Base-by-base conservation (phyloP, 306 rosid genomes). In the Gastrolobium villosum region DNA sequence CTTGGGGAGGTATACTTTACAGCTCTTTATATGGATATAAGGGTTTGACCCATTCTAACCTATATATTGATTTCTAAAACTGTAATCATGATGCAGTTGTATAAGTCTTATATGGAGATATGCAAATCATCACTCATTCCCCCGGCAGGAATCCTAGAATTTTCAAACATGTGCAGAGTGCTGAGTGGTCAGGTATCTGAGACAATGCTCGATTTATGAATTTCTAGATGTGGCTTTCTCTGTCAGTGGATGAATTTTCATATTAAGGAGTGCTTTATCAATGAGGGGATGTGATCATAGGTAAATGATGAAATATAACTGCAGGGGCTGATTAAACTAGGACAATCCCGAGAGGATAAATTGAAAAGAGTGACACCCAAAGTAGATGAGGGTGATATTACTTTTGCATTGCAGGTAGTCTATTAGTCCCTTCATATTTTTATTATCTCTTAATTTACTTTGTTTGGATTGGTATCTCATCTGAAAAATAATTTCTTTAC, bases 291-390 rank as follows among this genome's bases (percentile, higher is more conserved):
- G n/a, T n/a, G n/a, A n/a, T n/a, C n/a, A n/a, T n/a, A n/a, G n/a
- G n/a, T 43, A 67, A 61, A 35, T 85, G 60, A 80, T 62, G 53
- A 43, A 50, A 49, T 50, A 54, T 76, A 35, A 72, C 26, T 72
- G 60, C 83, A 94, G 98, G 98, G 98, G 65, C 93, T 94, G 67
- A 84, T 92, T 59, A 92, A 90, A 75, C 85, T 94, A 28, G 97
- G 97, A 35, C 93, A 83, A 73, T 83, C 89, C 5, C 90, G 96
- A n/a, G 96, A 90, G 5, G 92, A 85, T 67, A 94, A 90, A 72
- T 78, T 81, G 54, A 92, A 79, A 84, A 87, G 88, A 70, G 96
- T 94, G 74, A 75, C 93, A 1, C 83, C 88, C 66, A 90, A 85
- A 78, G 83, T 86, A 36, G 93, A 94, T 32, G 91, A 92, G 74